Percentiles rank a stretch among this genome's conserved stretches.
These are phyloP conservation scores for Neonectria punicea DNA, from an alignment of 2,329 filamentous ascomycete genomes.

Conservation along the genomic window DNA sequence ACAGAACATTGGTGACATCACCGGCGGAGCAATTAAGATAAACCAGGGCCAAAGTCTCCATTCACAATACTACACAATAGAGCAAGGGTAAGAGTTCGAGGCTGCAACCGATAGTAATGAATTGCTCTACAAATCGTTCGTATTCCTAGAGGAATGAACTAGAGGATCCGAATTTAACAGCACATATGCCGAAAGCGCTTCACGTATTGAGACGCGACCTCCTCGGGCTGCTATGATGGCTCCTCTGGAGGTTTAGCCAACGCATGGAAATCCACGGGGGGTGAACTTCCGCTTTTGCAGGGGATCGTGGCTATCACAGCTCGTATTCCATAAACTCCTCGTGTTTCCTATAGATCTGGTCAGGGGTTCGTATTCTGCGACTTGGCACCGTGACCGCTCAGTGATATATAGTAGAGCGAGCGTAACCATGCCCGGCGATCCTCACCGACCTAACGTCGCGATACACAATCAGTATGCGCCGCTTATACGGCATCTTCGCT, in stretches of 20 bases:
- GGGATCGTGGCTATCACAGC: neutral
- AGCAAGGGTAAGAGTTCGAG: neutral
- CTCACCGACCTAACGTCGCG: neutral
- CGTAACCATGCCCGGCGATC: too few relatives aligned
- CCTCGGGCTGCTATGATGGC: neutral
- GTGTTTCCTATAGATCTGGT: neutral
- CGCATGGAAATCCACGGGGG: neutral
- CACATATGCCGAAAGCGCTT: neutral
- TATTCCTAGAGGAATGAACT: neutral
- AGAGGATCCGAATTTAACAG: neutral
- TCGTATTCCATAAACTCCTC: neutral
- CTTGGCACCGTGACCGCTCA: neutral
- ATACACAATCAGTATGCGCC: neutral
- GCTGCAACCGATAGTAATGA: neutral
- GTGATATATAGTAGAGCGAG: neutral
- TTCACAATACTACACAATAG: neutral
- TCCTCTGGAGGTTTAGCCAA: neutral
- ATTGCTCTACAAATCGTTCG: neutral
- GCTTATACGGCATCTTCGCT: neutral
- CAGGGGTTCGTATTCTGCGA: neutral
- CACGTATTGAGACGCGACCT: neutral
- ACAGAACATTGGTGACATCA: neutral
- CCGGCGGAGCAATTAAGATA: neutral
- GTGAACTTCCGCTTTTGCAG: neutral
- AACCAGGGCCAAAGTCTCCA: neutral